Percentiles rank a stretch among this genome's conserved stretches.
Evolutionary conservation across 352 stramenopile species (phyloP).

Genomic region (Elongisporangium undulatum): DNA sequence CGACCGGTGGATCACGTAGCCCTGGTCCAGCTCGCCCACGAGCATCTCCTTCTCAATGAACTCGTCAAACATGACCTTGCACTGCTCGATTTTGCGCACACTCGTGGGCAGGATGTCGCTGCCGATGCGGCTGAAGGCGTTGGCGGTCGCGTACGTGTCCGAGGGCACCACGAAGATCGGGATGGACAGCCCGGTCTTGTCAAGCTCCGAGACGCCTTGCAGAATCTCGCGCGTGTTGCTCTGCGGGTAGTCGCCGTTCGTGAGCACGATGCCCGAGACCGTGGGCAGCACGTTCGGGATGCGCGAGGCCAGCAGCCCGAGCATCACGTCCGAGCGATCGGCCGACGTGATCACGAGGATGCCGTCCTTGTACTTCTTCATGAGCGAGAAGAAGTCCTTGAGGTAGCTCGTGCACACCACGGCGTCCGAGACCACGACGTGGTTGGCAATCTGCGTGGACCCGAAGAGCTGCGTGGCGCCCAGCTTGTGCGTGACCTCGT

Average conservation of each 20-base stretch:
- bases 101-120: constrained; percentile 71
- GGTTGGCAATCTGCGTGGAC: constrained; percentile 53
- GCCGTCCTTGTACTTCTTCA: constrained; percentile 78
- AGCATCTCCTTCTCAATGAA: constrained; percentile 63
- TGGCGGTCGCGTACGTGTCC: constrained; percentile 62
- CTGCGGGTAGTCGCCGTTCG: constrained; percentile 71
- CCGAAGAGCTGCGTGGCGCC: constrained; percentile 64
- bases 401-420: constrained; percentile 66
- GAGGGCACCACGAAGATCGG: constrained; percentile 65
- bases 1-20: constrained; percentile 54
- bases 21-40: constrained; percentile 59
- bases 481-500: constrained; percentile 67
- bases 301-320: constrained; percentile 62
- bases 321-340: constrained; percentile 66
- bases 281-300: constrained; percentile 65
- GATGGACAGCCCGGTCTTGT: constrained; percentile 64
- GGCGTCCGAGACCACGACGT: constrained; percentile 59
- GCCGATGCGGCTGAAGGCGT: constrained; percentile 49
- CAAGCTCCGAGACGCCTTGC: constrained; percentile 55
- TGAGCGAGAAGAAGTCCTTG: constrained; percentile 68
- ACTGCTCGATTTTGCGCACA: constrained; percentile 64
- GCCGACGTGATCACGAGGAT: constrained; percentile 73
- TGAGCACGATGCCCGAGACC: constrained; percentile 67
- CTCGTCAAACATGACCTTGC: constrained; percentile 56
- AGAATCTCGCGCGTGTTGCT: constrained; percentile 73